Conservation (phyloP, 306 rosid genomes). For the Cyamopsis tetragonoloba region DNA sequence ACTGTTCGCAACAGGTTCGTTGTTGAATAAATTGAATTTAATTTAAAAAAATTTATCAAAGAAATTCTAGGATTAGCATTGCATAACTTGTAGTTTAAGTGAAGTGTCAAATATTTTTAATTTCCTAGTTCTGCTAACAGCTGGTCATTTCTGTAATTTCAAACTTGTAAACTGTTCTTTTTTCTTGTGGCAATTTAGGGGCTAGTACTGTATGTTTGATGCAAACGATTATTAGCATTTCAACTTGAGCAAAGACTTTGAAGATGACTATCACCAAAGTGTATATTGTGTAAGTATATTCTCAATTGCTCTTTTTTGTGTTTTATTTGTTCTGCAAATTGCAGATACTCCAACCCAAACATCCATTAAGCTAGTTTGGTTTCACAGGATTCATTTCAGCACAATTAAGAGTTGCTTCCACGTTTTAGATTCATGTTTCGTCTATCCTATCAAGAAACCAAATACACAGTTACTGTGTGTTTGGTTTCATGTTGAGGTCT, state of each 20-base stretch:
- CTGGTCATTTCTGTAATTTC: neutral
- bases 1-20: neutral
- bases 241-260: conserved; percentile 19
- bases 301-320: neutral
- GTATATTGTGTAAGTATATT: conserved; percentile 63
- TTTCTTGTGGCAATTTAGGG: conserved; percentile 20
- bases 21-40: neutral
- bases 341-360: neutral
- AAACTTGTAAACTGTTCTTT: neutral
- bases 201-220: neutral
- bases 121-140: neutral
- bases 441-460: no score
- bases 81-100: neutral
- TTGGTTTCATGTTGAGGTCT: no score
- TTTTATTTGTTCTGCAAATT: neutral
- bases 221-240: conserved; percentile 19
- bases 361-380: no score
- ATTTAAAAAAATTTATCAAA: neutral
- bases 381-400: no score
- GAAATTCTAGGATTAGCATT: neutral
- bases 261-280: conserved; percentile 69
- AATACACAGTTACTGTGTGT: no score
- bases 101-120: neutral
- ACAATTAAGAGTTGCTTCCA: no score
- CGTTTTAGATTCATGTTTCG: no score